Base-by-base conservation (phyloP, 306 rosid species). In the Begonia loranthoides region DNA sequence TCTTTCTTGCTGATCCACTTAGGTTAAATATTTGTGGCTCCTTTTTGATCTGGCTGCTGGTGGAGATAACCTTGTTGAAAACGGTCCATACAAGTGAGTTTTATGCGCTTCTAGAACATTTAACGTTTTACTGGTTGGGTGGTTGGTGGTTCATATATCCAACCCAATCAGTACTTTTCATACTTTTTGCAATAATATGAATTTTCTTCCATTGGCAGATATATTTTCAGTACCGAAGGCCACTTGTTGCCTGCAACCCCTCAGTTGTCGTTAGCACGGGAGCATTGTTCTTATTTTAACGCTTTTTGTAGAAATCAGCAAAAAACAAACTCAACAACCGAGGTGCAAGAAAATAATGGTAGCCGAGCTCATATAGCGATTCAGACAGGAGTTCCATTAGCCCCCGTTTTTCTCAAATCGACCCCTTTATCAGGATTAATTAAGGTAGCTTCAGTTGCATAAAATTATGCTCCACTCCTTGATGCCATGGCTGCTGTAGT, bases 11-110 rank as follows among this genome's bases (percentile, higher is more conserved):
- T 28, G 36, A 7, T 28, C 36, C 38, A 57, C 58, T 71, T 59
- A 90, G 97, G 85, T 90, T 54, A 90, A 90, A 70, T 90, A 90
- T 70, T 67, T 90, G 70, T 90, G 97, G 97, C 97, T 90, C 63
- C 97, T 90, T 57, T 90, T 90, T 61, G 97, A 90, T 76, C 69
- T 90, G 71, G 97, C 97, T 13, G 92, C 60, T 54, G 95, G 87
- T 70, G 87, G 95, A 44, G 94, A 85, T 66, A 90, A 85, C 78
- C 80, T 90, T 24, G 97, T 90, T 55, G 97, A 90, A 72, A 85
- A 76, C 58, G 95, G 97, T 57, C 97, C 95, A 45, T 82, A 90
- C 95, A 90, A 74, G 97, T 90, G 60, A 79, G 89, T 62, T 55
- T 51, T 60, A 50, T 59, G 33, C 36, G 46, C 64, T 54, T 44